Conservation (phyloP, 805 yeast species). For the Phaffomyces antillensis region DNA sequence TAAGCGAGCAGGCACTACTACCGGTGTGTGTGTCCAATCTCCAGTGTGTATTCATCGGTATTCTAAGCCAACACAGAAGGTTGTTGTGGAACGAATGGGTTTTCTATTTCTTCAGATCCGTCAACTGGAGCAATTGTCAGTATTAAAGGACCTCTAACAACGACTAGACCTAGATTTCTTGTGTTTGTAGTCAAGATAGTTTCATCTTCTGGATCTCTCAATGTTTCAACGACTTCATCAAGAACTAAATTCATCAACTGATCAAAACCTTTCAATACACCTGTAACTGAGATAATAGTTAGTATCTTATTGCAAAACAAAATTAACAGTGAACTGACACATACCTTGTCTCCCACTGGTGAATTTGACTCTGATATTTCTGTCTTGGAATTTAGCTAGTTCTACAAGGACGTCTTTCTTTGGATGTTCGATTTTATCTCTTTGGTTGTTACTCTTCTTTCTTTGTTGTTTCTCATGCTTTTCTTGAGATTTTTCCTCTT, state of each 20-base stretch:
- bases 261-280: constrained; percentile 77
- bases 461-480: constrained; percentile 3
- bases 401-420: constrained; percentile 87
- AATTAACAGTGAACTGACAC: constrained; percentile 5
- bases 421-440: constrained; percentile 56
- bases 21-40: background rate
- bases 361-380: constrained; percentile 67
- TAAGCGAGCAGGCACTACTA: background rate
- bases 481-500: background rate
- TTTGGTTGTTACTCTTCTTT: constrained; percentile 11
- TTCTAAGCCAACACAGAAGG: constrained; percentile 1
- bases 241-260: constrained; percentile 74
- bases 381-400: constrained; percentile 67
- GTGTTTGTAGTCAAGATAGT: constrained; percentile 46
- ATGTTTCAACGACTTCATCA: constrained; percentile 60
- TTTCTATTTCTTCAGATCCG: constrained; percentile 63
- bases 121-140: constrained; percentile 65
- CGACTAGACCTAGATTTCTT: constrained; percentile 69
- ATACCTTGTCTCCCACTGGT: constrained; percentile 70
- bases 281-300: constrained; percentile 35
- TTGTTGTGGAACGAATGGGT: constrained; percentile 46
- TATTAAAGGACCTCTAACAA: constrained; percentile 78
- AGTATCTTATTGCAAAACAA: background rate
- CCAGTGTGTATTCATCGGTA: background rate
- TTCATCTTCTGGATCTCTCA: constrained; percentile 63